Conservation (phyloP, 345 rosid species). For the Garcia nutans region DNA sequence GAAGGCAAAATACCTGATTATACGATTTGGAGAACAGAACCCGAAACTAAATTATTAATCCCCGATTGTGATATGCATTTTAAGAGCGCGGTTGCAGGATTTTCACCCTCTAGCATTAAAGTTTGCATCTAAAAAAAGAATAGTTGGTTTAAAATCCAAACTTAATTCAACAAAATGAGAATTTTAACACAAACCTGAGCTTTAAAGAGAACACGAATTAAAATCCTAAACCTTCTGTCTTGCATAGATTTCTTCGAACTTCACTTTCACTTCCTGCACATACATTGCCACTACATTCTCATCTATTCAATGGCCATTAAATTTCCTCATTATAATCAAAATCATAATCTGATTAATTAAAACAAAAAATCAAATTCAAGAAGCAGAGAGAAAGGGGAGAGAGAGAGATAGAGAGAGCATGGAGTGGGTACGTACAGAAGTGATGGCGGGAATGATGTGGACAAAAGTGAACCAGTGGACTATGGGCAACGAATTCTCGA, state of each 20-base stretch:
- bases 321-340: neutral
- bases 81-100: conserved; percentile 65
- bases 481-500: conserved; percentile 45
- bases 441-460: conserved; percentile 68
- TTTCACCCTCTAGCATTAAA: conserved; percentile 62
- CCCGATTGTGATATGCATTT: conserved; percentile 43
- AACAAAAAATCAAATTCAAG: neutral
- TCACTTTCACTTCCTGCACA: conserved; percentile 52
- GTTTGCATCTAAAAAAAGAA: conserved; percentile 56
- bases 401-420: conserved; percentile 28
- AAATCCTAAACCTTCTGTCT: conserved; percentile 30
- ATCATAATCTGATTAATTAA: neutral
- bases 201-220: neutral
- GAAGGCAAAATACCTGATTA: conserved; percentile 46
- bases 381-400: neutral
- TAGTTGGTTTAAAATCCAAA: neutral
- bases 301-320: conserved; percentile 44
- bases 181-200: neutral
- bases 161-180: neutral
- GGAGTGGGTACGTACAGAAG: conserved; percentile 62
- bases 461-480: conserved; percentile 63
- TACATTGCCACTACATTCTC: conserved; percentile 64
- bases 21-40: conserved; percentile 56
- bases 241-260: conserved; percentile 47
- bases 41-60: conserved; percentile 62